Evolutionary conservation across 1,139 yeast species (phyloP).

Genomic region (Pichia sp.): DNA sequence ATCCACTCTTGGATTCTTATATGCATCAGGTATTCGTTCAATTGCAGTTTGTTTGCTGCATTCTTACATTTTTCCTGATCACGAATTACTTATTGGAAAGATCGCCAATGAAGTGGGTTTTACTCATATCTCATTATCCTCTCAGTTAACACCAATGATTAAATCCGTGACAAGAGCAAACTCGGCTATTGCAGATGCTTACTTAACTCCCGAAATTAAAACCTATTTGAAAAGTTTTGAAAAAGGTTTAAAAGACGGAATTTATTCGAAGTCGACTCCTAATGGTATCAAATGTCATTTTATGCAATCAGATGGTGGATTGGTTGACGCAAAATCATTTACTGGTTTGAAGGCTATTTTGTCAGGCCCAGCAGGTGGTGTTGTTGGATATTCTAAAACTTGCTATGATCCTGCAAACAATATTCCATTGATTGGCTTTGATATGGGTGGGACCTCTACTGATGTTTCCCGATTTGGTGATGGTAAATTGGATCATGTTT

Average conservation of each 20-base stretch:
- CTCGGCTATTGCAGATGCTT: conserved; percentile 70
- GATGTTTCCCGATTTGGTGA: conserved; percentile 43
- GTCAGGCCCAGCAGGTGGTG: conserved; percentile 59
- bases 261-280: conserved; percentile 26
- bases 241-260: conserved; percentile 47
- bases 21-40: conserved; percentile 49
- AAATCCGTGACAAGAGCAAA: conserved; percentile 64
- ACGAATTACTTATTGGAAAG: conserved; percentile 48
- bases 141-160: conserved; percentile 63
- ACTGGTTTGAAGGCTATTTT: conserved; percentile 45
- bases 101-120: conserved; percentile 48
- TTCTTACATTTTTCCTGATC: conserved; percentile 59
- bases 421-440: conserved; percentile 45
- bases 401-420: conserved; percentile 35
- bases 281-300: conserved; percentile 21
- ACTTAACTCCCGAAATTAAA: conserved; percentile 63
- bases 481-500: conserved; percentile 42
- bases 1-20: conserved; percentile 32
- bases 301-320: conserved; percentile 56
- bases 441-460: conserved; percentile 57
- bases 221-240: conserved; percentile 54
- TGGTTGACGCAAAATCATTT: conserved; percentile 37
- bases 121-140: conserved; percentile 53
- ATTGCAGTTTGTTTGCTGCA: conserved; percentile 63
- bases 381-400: conserved; percentile 46